Percentiles rank a stretch among this genome's conserved stretches.
Evolutionary conservation across 768 basidiomycete genomes (phyloP).

Genomic region (Naganishia kalamii): DNA sequence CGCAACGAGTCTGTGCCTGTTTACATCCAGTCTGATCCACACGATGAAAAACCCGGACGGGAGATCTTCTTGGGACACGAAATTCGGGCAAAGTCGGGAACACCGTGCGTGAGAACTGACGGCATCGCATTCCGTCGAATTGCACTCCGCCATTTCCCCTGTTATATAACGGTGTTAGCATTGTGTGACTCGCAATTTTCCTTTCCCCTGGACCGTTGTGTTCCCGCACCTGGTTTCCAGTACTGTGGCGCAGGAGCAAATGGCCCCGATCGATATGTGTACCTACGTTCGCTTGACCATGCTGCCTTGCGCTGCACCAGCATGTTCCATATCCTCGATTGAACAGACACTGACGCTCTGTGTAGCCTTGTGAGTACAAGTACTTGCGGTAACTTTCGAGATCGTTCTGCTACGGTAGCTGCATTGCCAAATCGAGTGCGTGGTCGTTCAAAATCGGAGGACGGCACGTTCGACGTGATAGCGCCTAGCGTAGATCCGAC

Average conservation of each 20-base stretch:
- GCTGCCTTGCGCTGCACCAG: background rate
- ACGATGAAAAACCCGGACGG: background rate
- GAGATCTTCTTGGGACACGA: background rate
- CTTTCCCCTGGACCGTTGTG: background rate
- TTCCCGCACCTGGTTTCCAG: background rate
- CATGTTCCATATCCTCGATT: background rate
- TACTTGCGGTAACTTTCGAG: background rate
- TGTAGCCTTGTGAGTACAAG: constrained; percentile 12
- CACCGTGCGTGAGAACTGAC: background rate
- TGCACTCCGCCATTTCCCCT: too few species aligned
- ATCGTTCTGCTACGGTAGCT: background rate
- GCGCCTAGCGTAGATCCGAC: too few species aligned
- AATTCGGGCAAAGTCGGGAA: background rate
- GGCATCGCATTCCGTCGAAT: too few species aligned
- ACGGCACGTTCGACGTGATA: too few species aligned
- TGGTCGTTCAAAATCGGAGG: too few species aligned
- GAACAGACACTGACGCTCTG: background rate
- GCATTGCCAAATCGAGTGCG: background rate
- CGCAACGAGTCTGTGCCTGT: background rate
- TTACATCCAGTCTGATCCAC: constrained; percentile 1
- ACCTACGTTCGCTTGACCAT: background rate
- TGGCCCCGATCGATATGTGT: background rate
- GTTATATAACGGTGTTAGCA: too few species aligned
- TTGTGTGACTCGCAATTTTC: too few species aligned
- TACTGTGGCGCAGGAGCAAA: background rate